Evolutionary conservation across 1,139 yeast species (phyloP).

Genomic region (Debaryomyces sp.): DNA sequence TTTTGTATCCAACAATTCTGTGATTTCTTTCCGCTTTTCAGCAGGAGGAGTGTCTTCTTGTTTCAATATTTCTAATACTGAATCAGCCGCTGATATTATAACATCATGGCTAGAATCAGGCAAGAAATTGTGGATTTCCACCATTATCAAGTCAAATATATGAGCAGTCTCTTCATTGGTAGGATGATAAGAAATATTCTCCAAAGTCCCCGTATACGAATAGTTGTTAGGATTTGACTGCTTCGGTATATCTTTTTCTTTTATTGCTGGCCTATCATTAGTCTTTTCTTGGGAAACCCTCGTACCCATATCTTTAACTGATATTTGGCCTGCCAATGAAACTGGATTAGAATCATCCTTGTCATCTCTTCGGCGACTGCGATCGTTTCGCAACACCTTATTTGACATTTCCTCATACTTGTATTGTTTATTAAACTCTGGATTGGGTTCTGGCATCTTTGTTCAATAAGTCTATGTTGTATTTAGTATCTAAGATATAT

Average conservation of each 20-base stretch:
- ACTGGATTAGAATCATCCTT: constrained; percentile 60
- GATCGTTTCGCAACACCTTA: constrained; percentile 66
- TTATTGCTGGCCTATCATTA: constrained; percentile 8
- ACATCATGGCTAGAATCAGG: constrained; percentile 47
- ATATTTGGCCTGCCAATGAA: constrained; percentile 67
- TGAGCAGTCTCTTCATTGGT: constrained; percentile 29
- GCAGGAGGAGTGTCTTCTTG: constrained; percentile 33
- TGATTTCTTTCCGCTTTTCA: constrained; percentile 38
- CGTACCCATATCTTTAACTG: constrained; percentile 71
- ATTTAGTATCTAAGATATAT: neutral
- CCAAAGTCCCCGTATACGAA: constrained; percentile 20
- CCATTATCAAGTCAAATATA: constrained; percentile 31
- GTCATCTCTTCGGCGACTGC: constrained; percentile 36
- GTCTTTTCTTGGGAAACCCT: constrained; percentile 25
- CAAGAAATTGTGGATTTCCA: constrained; percentile 28
- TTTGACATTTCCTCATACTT: constrained; percentile 75
- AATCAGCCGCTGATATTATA: constrained; percentile 66
- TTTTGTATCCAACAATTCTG: constrained; percentile 46
- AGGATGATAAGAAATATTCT: constrained; percentile 28
- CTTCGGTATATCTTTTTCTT: neutral
- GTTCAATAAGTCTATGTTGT: neutral
- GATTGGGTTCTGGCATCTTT: constrained; percentile 11
- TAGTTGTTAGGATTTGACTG: constrained; percentile 12
- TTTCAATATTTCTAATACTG: constrained; percentile 62
- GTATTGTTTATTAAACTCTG: constrained; percentile 20